phyloP scores from a whole-genome alignment of 1,139 yeast species.

The Yamadazyma atmosphaerica region DNA sequence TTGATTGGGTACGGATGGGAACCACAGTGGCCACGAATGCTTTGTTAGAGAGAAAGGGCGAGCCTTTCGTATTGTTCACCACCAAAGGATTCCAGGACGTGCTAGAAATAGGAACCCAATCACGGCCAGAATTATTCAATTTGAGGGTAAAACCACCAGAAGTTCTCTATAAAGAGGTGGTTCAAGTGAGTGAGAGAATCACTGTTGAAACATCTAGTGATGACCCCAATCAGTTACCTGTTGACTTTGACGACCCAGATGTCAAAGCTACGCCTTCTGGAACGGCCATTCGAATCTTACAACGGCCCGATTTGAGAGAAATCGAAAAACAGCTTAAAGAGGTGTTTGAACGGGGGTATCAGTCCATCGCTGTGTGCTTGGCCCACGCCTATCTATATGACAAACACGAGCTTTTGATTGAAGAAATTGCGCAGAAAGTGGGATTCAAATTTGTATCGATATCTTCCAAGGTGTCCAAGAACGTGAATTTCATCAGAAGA shows the following conservation, averaged over 20 bases:
- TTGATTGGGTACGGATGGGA: slow-evolving; percentile 64
- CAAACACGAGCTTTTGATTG: slow-evolving; percentile 61
- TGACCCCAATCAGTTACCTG: too few species aligned
- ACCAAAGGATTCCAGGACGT: slow-evolving; percentile 67
- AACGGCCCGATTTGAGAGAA: too few species aligned
- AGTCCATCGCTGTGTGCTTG: slow-evolving; percentile 65
- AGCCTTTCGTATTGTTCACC: slow-evolving; percentile 57
- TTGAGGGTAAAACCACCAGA: slow-evolving; percentile 56
- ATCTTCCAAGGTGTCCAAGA: slow-evolving; percentile 66
- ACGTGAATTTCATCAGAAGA: slow-evolving; percentile 69
- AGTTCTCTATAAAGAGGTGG: slow-evolving; percentile 59
- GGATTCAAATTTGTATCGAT: slow-evolving; percentile 60
- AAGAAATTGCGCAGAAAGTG: slow-evolving; percentile 52
- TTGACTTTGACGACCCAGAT: slow-evolving; percentile 59
- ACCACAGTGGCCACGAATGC: slow-evolving; percentile 84
- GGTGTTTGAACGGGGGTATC: slow-evolving; percentile 50
- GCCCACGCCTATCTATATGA: slow-evolving; percentile 71
- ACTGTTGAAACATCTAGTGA: too few species aligned
- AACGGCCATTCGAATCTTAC: too few species aligned
- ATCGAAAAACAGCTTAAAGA: too few species aligned
- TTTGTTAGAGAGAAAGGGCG: slow-evolving; percentile 66
- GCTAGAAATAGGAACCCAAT: slow-evolving; percentile 66
- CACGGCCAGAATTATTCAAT: slow-evolving; percentile 70
- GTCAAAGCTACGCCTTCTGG: too few species aligned
- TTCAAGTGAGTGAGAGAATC: slow-evolving; percentile 71